Evolutionary conservation across 1,284 basidiomycete genomes (phyloP), one percentile per base, ranked within the genome.

Genomic region (Kalmanozyma brasiliensis): DNA sequence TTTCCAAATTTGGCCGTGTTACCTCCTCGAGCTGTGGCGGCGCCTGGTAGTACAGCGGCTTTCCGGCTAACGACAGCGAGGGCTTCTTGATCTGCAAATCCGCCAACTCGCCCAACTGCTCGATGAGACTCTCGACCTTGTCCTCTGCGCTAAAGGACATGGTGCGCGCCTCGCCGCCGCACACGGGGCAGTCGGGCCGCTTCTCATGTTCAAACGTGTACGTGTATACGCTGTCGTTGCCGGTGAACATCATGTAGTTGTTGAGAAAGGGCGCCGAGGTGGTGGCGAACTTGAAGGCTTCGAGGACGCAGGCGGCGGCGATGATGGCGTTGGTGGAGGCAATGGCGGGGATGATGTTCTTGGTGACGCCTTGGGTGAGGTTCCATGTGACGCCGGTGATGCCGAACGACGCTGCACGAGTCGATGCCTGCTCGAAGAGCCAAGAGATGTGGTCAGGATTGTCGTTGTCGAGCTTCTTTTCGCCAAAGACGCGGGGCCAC

Each of bases 381-480:
- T 91, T 90, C 93, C 95, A 99, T 4, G 94, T 98, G 23, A 99
- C 94, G 33, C 96, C 96, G 77, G 94, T 91, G 58, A 99, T 98
- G 62, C 93, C 92, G 86, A 95, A 97, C 76, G 93, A 89, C 60
- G 89, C 87, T 0, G 96, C 96, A 42, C 96, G 65, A 7, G 38
- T 23, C 2, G 57, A 85, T 5, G 96, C 95, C 26, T 89, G 84
- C 44, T 87, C 87, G 82, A 91, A 96, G 23, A 98, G 84, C 96
- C 96, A 99, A 48, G 89, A 87, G 64, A 99, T 98, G 79, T 98
- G 92, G 44, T 98, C 94, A 1, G 95, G 93, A 79, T 98, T 90
- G 81, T 99, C 96, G 10, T 71, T 77, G 59, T 82, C 79, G 30
- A 82, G 59, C 45, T 81, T 81, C 43, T 79, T 74, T 20, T 77